Conservation (phyloP, 2,329 filamentous ascomycete species). For the Penicillium sp. region DNA sequence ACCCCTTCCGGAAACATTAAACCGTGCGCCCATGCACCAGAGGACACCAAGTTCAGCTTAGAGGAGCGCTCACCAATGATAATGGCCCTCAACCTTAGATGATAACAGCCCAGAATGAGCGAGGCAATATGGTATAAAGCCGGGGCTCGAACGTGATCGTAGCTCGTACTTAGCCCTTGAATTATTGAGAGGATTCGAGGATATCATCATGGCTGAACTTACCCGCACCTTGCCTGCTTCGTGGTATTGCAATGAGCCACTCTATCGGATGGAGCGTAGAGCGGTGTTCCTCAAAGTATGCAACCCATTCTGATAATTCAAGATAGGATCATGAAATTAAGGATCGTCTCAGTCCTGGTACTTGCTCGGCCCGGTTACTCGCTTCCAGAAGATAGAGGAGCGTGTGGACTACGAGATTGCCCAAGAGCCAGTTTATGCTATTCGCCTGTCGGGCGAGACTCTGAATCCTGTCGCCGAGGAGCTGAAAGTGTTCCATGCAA, state of each 20-base stretch:
- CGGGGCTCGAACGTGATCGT: not conserved
- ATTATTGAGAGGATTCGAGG: no score
- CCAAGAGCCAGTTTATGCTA: conserved; percentile 45
- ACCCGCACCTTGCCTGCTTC: conserved; percentile 53
- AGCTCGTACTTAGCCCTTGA: not conserved
- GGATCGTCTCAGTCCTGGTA: conserved; percentile 50
- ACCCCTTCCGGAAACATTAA: conserved; percentile 36
- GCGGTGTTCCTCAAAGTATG: conserved; percentile 53
- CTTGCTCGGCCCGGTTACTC: conserved; percentile 54
- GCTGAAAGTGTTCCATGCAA: conserved; percentile 42
- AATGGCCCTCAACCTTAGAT: not conserved
- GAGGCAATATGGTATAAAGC: conserved; percentile 10
- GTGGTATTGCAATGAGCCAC: conserved; percentile 52
- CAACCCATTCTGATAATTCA: not conserved
- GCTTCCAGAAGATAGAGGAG: conserved; percentile 46
- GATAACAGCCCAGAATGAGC: not conserved
- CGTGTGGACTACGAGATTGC: conserved; percentile 54
- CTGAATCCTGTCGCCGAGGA: conserved; percentile 34
- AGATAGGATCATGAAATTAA: conserved; percentile 2
- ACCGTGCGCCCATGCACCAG: conserved; percentile 11
- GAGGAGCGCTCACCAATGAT: conserved; percentile 2
- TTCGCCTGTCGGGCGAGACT: conserved; percentile 36
- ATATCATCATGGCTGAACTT: conserved; percentile 34
- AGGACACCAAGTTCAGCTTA: conserved; percentile 8
- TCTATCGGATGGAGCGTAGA: conserved; percentile 54